Base-by-base conservation (phyloP, 2,329 filamentous ascomycete genomes). In the Trichoderma citrinoviride region DNA sequence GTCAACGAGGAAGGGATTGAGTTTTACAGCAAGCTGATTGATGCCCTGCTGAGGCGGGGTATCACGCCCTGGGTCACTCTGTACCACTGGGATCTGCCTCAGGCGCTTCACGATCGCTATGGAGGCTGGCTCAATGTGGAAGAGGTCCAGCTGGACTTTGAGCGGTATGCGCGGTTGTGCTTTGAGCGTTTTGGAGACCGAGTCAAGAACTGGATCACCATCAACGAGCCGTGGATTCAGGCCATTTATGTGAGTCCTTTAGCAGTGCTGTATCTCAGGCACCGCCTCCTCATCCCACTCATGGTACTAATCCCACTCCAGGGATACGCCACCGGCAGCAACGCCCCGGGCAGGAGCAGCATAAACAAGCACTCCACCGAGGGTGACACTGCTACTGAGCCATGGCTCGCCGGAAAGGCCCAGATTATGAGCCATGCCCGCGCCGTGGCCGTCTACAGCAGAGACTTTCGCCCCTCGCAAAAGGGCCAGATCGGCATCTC, bases 11-110 rank as follows among this genome's bases (percentile, higher is more conserved):
- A 83, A 54, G 87, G 87, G 1, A 71, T 90, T 12, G 77, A 81
- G 29, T 85, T 86, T 71, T 90, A 90, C 73, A 77, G 83, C 69
- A 79, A 82, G 44, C 79, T 90, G 40, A 83, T 88, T 25, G 84
- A 89, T 67, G 82, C 84, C 58, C 78, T 89, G 15, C 71, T 82
- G 19, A 81, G 77, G 3, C 81, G 83, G 12, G 85, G 82, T 23
- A 88, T 90, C 67, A 81, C 80, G 37, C 87, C 87, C 0, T 81
- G 87, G 73, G 78, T 88, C 44, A 90, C 87, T 0, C 77, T 90
- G 1, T 88, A 85, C 70, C 87, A 90, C 72, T 89, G 87, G 86
- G 87, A 90, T 15, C 66, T 77, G 0, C 77, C 77, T 0, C 76
- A 77, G 15, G 71, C 55, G 0, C 71, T 79, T 0, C 71, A 79